phyloP scores from a whole-genome alignment of 345 rosid genomes.

The Populus simonii region DNA sequence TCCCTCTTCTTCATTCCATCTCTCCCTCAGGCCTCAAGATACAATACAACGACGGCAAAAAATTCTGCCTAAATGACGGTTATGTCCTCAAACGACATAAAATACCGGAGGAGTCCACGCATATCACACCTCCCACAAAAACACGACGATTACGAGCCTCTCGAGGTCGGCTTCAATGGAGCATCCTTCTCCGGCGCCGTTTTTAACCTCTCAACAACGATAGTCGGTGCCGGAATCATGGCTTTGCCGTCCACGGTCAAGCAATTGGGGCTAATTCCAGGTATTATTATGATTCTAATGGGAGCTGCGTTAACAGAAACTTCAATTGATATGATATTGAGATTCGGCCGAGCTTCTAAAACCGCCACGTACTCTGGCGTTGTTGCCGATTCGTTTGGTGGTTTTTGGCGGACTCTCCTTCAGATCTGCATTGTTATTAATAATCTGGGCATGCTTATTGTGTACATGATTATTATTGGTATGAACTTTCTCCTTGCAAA shows the following conservation, averaged over 20 bases:
- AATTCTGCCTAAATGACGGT: conserved; percentile 23
- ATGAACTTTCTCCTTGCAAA: not conserved
- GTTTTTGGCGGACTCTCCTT: conserved; percentile 38
- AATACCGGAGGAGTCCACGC: conserved; percentile 43
- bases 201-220: conserved; percentile 63
- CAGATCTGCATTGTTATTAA: conserved; percentile 58
- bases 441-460: conserved; percentile 65
- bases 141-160: conserved; percentile 9
- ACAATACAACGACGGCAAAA: not conserved
- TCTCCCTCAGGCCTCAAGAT: not conserved
- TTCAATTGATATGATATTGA: conserved; percentile 48
- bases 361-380: conserved; percentile 52
- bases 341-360: conserved; percentile 52
- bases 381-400: conserved; percentile 54
- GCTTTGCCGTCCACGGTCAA: conserved; percentile 61
- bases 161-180: conserved; percentile 38
- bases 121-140: conserved; percentile 42
- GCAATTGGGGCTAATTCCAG: conserved; percentile 53
- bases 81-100: conserved; percentile 36
- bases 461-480: conserved; percentile 66
- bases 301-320: conserved; percentile 47
- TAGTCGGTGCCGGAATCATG: conserved; percentile 69
- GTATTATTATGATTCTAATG: conserved; percentile 40
- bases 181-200: conserved; percentile 62
- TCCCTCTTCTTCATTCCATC: not conserved